Base-by-base conservation (phyloP, 768 basidiomycete genomes). In the Neoboletus subvelutipes region DNA sequence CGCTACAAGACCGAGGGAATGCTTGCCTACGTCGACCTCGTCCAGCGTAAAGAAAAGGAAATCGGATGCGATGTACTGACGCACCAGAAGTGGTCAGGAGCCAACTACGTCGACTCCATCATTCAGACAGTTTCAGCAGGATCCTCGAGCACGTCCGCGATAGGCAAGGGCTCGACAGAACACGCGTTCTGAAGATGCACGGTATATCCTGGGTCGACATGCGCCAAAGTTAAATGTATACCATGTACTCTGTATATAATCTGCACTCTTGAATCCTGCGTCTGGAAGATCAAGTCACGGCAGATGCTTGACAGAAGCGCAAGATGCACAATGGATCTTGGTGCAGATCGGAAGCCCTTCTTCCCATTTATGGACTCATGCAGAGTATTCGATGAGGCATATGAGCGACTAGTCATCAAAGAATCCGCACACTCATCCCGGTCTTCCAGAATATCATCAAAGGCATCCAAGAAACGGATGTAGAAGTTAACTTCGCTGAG, bases 51-150 rank as follows among this genome's bases (percentile, higher is more conserved):
- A 71, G 93, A 96, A 73, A 90, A 87, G 72, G 92, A 88, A 64
- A 83, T 94, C 50, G 89, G 89, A 34, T 90, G 88, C 57, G 93
- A 96, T 69, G 92, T 96, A 33, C 77, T 95, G 46, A 96, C 90
- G 3, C 93, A 96, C 72, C 93, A 96, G 76, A 95, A 94, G 80
- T 97, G 94, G 93, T 93, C 92, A 60, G 93, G 94, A 36, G 93
- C 93, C 24, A 90, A 88, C 67, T 96, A 95, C 71, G 84, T 94
- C 56, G 93, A 96, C 73, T 76, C 88, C 52, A 94, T 96, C 60
- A 75, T 96, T 50, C 84, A 84, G 40, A 90, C 85, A 17, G 83
- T 96, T 22, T 88, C 92, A 9, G 91, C 90, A 11, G 93, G 93
- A 54, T 94, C 92, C 11, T 92, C 92, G 31, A 90, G 88, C 65